Conservation (phyloP, 2,329 filamentous ascomycete genomes). For the Apiospora pterosperma region DNA sequence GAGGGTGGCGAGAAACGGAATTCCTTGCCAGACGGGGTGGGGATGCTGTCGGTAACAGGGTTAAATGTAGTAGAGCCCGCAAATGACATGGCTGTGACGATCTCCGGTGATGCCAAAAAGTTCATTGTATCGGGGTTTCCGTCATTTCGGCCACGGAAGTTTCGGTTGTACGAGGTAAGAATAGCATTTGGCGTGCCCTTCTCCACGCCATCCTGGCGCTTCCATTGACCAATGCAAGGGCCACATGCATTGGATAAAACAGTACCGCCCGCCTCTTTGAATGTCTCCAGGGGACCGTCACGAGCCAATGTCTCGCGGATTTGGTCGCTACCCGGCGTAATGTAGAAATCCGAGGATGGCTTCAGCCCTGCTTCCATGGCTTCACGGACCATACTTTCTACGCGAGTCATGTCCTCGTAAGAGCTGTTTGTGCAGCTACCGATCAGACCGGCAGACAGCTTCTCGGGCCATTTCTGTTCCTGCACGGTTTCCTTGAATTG, state of each 20-base stretch:
- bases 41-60: slow-evolving; percentile 82
- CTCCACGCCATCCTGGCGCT: slow-evolving; percentile 76
- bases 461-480: slow-evolving; percentile 85
- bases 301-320: slow-evolving; percentile 91
- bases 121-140: slow-evolving; percentile 98
- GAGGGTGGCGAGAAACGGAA: slow-evolving; percentile 84
- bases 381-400: slow-evolving; percentile 89
- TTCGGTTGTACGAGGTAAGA: slow-evolving; percentile 95
- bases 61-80: slow-evolving; percentile 93
- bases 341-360: slow-evolving; percentile 88
- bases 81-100: slow-evolving; percentile 95
- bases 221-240: slow-evolving; percentile 94
- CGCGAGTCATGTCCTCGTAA: slow-evolving; percentile 97
- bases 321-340: slow-evolving; percentile 95
- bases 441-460: slow-evolving; percentile 88
- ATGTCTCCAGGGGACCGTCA: slow-evolving; percentile 81
- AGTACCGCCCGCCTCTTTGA: slow-evolving; percentile 80
- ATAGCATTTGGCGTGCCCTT: slow-evolving; percentile 93
- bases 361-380: slow-evolving; percentile 85
- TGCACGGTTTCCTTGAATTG: slow-evolving; percentile 82
- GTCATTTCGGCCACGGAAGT: slow-evolving; percentile 96
- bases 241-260: slow-evolving; percentile 94
- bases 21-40: slow-evolving; percentile 71
- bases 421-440: slow-evolving; percentile 99
- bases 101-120: slow-evolving; percentile 93